Evolutionary conservation across 2,329 filamentous ascomycete species (phyloP).

Genomic region (Chaetomium sp.): DNA sequence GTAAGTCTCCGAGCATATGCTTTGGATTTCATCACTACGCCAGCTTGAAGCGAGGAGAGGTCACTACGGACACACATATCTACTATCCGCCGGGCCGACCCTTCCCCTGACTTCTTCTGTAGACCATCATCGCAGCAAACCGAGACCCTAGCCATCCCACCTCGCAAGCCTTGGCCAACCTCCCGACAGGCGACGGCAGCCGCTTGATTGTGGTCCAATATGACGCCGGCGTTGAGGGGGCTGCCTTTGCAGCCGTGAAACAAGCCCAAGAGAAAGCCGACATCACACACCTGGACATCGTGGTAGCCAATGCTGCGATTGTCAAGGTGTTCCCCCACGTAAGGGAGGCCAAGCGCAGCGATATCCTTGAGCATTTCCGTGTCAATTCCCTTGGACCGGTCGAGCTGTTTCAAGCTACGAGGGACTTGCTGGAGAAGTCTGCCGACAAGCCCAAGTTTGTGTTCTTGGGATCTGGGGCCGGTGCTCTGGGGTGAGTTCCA

Average conservation of each 20-base stretch:
- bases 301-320: conserved; percentile 48
- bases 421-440: conserved; percentile 32
- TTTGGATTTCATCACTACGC: no score
- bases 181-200: conserved; percentile 32
- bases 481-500: conserved; percentile 15
- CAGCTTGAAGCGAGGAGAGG: neutral
- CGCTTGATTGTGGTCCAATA: conserved; percentile 37
- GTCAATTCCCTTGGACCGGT: conserved; percentile 39
- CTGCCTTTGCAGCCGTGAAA: conserved; percentile 23
- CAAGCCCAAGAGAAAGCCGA: conserved; percentile 27
- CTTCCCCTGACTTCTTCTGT: conserved; percentile 18
- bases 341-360: conserved; percentile 29
- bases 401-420: conserved; percentile 38
- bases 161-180: conserved; percentile 27
- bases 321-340: conserved; percentile 28
- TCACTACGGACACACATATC: neutral
- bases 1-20: neutral
- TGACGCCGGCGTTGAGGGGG: conserved; percentile 32
- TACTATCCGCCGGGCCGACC: neutral
- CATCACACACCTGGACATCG: conserved; percentile 40
- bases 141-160: conserved; percentile 28
- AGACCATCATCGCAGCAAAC: conserved; percentile 33
- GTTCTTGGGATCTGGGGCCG: conserved; percentile 31
- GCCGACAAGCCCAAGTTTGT: conserved; percentile 31
- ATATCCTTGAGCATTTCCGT: conserved; percentile 33